Evolutionary conservation across 2,329 filamentous ascomycete genomes (phyloP).

Genomic region (Sporothrix variecibatus): DNA sequence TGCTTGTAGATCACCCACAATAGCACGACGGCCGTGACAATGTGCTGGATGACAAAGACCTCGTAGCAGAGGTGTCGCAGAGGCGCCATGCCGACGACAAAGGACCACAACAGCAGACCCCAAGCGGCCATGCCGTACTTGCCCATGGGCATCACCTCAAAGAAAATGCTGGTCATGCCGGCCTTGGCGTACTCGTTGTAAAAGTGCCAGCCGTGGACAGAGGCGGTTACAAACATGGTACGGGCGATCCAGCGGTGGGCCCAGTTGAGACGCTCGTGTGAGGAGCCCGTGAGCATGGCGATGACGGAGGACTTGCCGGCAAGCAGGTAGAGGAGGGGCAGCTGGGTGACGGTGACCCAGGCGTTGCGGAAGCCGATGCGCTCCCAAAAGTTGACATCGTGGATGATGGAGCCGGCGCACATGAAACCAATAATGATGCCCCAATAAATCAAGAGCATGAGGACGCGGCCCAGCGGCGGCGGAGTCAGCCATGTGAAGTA

Average conservation of each 20-base stretch:
- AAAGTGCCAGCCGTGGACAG: conserved; percentile 71
- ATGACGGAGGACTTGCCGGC: conserved; percentile 61
- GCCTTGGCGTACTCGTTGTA: conserved; percentile 63
- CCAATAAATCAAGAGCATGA: conserved; percentile 60
- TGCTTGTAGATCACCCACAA: conserved; percentile 66
- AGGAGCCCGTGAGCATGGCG: conserved; percentile 62
- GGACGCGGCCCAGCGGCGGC: conserved; percentile 57
- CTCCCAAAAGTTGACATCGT: conserved; percentile 62
- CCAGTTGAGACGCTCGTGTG: conserved; percentile 72
- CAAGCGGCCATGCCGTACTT: conserved; percentile 69
- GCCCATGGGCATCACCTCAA: conserved; percentile 64
- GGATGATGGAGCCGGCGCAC: conserved; percentile 48
- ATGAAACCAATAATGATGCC: conserved; percentile 61
- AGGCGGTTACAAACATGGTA: conserved; percentile 67
- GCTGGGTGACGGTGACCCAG: conserved; percentile 65
- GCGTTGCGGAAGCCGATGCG: conserved; percentile 68
- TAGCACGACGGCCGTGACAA: conserved; percentile 62
- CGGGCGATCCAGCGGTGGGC: conserved; percentile 71
- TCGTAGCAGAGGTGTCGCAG: conserved; percentile 69
- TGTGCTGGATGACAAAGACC: conserved; percentile 68
- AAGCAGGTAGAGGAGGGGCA: conserved; percentile 65
- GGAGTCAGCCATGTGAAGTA: conserved; percentile 59
- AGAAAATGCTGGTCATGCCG: conserved; percentile 59
- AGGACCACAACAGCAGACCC: conserved; percentile 66
- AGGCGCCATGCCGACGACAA: conserved; percentile 63